phyloP scores from a whole-genome alignment of 176 grass and related monocot genomes.

The Triticum monococcum region DNA sequence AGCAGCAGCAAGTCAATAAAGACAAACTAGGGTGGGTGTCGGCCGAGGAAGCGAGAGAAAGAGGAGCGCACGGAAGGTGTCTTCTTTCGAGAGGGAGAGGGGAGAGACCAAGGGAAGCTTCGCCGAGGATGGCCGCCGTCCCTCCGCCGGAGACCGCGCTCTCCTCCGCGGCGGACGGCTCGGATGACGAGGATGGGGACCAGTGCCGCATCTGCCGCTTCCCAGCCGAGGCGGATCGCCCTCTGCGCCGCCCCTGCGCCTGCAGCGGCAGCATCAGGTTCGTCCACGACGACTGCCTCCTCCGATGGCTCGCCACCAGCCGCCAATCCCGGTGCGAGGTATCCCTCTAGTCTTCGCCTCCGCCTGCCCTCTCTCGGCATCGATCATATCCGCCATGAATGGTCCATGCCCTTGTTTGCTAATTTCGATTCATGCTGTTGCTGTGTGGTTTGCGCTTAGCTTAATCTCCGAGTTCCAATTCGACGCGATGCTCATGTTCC shows the following conservation, averaged over 20 bases:
- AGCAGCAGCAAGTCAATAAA: not conserved
- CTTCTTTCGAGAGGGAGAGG: not conserved
- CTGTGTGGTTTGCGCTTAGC: not conserved
- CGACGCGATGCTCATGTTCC: not conserved
- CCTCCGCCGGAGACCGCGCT: slow-evolving; percentile 15
- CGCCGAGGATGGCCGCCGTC: not conserved
- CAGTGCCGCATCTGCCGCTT: slow-evolving; percentile 47
- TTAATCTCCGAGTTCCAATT: not conserved
- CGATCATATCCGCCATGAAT: not conserved
- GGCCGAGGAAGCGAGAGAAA: slow-evolving; percentile 12
- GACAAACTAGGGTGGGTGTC: not conserved
- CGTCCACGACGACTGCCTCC: slow-evolving; percentile 59
- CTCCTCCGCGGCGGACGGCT: slow-evolving; percentile 2
- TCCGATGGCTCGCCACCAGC: slow-evolving; percentile 42
- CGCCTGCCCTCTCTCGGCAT: not conserved
- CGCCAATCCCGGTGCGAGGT: slow-evolving; percentile 35
- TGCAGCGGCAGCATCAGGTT: slow-evolving; percentile 46
- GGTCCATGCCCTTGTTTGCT: not conserved
- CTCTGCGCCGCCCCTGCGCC: slow-evolving; percentile 47
- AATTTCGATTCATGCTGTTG: not conserved
- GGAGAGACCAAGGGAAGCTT: not conserved
- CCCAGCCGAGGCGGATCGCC: slow-evolving; percentile 18
- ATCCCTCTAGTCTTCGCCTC: not conserved
- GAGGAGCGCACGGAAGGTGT: slow-evolving; percentile 5
- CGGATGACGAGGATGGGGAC: not conserved